These are phyloP conservation scores for Colletotrichum simmondsii DNA, from an alignment of 2,329 filamentous ascomycete species.

Conservation along the genomic window DNA sequence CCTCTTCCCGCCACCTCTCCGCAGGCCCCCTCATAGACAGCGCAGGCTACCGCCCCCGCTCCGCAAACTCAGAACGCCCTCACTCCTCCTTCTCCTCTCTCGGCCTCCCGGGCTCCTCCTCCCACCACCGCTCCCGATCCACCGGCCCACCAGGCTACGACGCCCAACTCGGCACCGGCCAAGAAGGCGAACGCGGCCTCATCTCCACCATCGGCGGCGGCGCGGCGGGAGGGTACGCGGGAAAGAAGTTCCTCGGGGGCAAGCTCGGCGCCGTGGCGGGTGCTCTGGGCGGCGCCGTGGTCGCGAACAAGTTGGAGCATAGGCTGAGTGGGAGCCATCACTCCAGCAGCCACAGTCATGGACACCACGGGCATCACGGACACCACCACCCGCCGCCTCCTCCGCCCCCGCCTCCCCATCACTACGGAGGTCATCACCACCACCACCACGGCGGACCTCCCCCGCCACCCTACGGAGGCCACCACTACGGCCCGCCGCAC, in stretches of 20 bases:
- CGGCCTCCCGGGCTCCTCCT: slow-evolving; percentile 1
- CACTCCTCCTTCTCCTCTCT: slow-evolving; percentile 12
- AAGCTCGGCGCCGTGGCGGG: slow-evolving; percentile 64
- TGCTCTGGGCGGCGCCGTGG: slow-evolving; percentile 63
- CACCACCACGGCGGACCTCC: slow-evolving; percentile 16
- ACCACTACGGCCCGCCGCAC: slow-evolving; percentile 16
- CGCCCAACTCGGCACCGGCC: slow-evolving; percentile 30
- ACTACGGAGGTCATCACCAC: background rate
- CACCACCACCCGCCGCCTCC: background rate
- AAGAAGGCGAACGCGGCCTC: slow-evolving; percentile 64
- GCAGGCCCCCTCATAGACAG: slow-evolving; percentile 7
- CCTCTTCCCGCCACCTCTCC: slow-evolving; percentile 7
- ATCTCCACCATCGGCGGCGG: slow-evolving; percentile 64
- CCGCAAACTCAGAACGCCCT: slow-evolving; percentile 25
- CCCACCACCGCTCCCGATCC: slow-evolving; percentile 21
- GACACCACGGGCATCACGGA: background rate
- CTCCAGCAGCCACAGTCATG: slow-evolving; percentile 31
- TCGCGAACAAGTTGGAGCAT: slow-evolving; percentile 62
- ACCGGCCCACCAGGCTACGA: slow-evolving; percentile 29
- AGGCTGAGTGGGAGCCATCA: slow-evolving; percentile 47
- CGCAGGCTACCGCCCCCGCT: slow-evolving; percentile 20
- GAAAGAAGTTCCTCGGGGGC: slow-evolving; percentile 65
- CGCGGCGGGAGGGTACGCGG: slow-evolving; percentile 63
- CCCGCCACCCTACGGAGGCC: background rate
- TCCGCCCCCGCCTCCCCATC: slow-evolving; percentile 4